These are phyloP conservation scores for Hypoxylon sp. DNA, from an alignment of 2,329 filamentous ascomycete species.

Conservation along the genomic window DNA sequence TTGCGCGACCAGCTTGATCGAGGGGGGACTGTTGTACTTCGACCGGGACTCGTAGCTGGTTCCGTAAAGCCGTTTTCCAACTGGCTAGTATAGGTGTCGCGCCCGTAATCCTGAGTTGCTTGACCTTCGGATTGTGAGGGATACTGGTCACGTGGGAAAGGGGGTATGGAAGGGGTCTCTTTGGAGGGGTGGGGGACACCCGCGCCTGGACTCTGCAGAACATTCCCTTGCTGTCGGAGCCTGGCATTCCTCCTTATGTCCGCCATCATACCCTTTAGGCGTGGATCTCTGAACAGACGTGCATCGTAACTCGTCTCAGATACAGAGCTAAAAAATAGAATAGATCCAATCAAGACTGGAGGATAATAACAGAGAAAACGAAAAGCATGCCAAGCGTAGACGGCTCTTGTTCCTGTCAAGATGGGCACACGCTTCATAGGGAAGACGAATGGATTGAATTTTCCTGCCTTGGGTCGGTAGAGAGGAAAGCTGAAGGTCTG, in stretches of 20 bases:
- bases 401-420: constrained; percentile 51
- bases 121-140: constrained; percentile 6
- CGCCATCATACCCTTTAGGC: constrained; percentile 43
- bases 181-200: constrained; percentile 15
- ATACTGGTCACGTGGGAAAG: constrained; percentile 6
- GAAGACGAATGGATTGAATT: constrained; percentile 54
- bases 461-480: constrained; percentile 55
- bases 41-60: constrained; percentile 10
- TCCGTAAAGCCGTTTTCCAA: constrained; percentile 12
- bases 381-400: constrained; percentile 56
- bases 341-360: constrained; percentile 46
- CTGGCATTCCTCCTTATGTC: constrained; percentile 45
- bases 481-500: constrained; percentile 60
- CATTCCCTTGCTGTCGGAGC: constrained; percentile 21
- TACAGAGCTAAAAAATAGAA: constrained; percentile 53
- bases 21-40: constrained; percentile 11
- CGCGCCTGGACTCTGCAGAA: constrained; percentile 4
- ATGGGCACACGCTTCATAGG: constrained; percentile 47
- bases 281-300: constrained; percentile 52
- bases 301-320: constrained; percentile 47
- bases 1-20: constrained; percentile 33
- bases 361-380: constrained; percentile 57
- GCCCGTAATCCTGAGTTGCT: constrained; percentile 7
- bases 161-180: neutral
- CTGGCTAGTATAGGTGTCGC: constrained; percentile 19